phyloP scores from a whole-genome alignment of 257 asterid species.

The Voacanga thouarsii region DNA sequence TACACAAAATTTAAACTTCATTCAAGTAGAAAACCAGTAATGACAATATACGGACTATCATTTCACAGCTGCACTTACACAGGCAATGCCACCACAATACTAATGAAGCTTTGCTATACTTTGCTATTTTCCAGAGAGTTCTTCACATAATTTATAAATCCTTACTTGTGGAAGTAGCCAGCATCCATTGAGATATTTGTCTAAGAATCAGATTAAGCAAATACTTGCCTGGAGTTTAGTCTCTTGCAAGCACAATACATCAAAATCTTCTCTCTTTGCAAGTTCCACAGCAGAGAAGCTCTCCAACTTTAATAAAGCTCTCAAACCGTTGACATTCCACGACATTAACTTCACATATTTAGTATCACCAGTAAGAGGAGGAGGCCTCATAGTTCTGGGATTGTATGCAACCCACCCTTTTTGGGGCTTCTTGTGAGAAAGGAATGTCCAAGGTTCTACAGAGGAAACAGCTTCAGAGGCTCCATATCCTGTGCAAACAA shows the following conservation, averaged over 20 bases:
- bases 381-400: constrained; percentile 89
- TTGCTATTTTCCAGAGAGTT: not conserved
- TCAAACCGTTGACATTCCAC: constrained; percentile 95
- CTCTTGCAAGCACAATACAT: constrained; percentile 92
- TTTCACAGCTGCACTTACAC: not conserved
- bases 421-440: constrained; percentile 87
- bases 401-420: constrained; percentile 81
- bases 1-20: not conserved
- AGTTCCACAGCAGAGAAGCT: constrained; percentile 63
- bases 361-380: constrained; percentile 49
- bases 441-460: constrained; percentile 86
- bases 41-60: not conserved
- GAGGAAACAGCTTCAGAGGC: constrained; percentile 30
- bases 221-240: constrained; percentile 81
- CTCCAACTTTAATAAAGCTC: constrained; percentile 75
- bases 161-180: not conserved
- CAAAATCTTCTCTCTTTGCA: constrained; percentile 78
- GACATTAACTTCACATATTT: constrained; percentile 72
- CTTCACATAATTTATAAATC: not conserved
- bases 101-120: not conserved
- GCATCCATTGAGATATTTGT: not conserved
- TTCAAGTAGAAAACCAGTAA: not conserved
- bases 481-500: constrained; percentile 29
- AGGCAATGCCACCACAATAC: not conserved
- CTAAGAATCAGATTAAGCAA: not conserved